phyloP scores from a whole-genome alignment of 345 rosid genomes.

The Clarkia xantiana region DNA sequence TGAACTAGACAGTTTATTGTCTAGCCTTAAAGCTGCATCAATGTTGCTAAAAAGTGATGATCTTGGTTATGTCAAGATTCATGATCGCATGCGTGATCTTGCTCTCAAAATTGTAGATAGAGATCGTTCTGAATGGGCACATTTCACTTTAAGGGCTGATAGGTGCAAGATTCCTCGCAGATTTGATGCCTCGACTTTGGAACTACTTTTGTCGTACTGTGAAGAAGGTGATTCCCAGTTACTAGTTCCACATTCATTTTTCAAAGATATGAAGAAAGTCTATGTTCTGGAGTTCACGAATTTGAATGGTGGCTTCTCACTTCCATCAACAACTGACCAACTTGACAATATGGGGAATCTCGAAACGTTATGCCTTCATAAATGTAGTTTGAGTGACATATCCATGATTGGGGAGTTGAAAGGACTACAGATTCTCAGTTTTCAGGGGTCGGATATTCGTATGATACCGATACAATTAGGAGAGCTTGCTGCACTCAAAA shows the following conservation, averaged over 20 bases:
- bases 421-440: neutral
- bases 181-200: accelerated
- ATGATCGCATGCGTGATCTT: neutral
- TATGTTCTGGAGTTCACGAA: neutral
- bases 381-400: no score
- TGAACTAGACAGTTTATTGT: accelerated
- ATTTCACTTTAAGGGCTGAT: neutral
- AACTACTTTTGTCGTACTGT: neutral
- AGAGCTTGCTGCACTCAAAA: no score
- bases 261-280: neutral
- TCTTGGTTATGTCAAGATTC: neutral
- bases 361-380: no score
- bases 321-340: accelerated
- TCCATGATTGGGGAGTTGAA: no score
- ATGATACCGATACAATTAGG: neutral
- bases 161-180: neutral
- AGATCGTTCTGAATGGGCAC: neutral
- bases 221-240: no score
- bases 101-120: accelerated
- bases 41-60: neutral
- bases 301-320: neutral
- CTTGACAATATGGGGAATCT: accelerated
- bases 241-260: accelerated
- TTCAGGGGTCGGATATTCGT: neutral
- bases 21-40: accelerated